Base-by-base conservation (phyloP, 2,329 filamentous ascomycete species). In the Coniochaeta sp. region DNA sequence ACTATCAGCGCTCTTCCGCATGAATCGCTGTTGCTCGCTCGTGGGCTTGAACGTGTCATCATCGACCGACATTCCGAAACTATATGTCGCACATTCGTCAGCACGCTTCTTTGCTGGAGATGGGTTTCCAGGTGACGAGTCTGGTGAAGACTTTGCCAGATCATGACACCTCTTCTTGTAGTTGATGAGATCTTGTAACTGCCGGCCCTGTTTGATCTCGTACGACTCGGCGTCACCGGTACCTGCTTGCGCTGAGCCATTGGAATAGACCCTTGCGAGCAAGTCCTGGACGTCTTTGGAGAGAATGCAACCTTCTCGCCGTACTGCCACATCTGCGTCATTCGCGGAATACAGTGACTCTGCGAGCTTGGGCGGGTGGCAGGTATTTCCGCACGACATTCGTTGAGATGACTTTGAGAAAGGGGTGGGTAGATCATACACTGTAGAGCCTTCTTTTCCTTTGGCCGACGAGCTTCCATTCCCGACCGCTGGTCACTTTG, bases 1-100 rank as follows among this genome's bases (percentile, higher is more conserved):
- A 58, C 81, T 83, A 60, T 88, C 83, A 22, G 80, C 74, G 65
- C 81, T 86, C 60, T 72, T 79, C 62, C 77, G 78, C 43, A 74
- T 67, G 62, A 85, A 83, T 2, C 70, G 70, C 47, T 74, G 70
- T 38, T 69, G 71, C 22, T 72, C 68, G n/a, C 74, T 67, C 11
- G 72, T 70, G 6, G 74, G 69, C 12, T 67, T 65, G 59, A 78
- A 76, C 0, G 73, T 73, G 44, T 79, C 75, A 60, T 79, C 73
- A 62, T 78, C 72, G 61, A 76, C 64, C 38, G 77, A 68, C 60
- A 85, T 78, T 56, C 72, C 76, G 67, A 86, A 86, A 72, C 83
- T 87, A 73, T 66, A 62, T 44, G 65, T 65, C 61, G 60, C 54
- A 26, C 50, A 19, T 34, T 36, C 26, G 60, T 67, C 65, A 69